Evolutionary conservation across 495 filamentous ascomycete genomes (phyloP).

Genomic region (Podospora pseudoanserina): DNA sequence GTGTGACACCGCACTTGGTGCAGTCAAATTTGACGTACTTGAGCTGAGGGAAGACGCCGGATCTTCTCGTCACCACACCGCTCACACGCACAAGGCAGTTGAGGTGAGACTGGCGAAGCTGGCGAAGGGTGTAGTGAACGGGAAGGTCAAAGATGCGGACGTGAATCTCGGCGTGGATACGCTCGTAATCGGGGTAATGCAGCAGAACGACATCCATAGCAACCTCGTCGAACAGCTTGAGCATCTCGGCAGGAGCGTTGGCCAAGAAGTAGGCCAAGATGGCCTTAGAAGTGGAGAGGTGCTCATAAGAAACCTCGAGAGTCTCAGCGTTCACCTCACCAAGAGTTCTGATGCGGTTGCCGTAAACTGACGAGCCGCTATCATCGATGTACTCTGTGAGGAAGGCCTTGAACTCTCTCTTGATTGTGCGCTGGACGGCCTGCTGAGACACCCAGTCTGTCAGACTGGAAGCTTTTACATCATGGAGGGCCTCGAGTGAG

Average conservation of each 20-base stretch:
- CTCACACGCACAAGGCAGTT: slow-evolving; percentile 94
- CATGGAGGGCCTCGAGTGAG: slow-evolving; percentile 82
- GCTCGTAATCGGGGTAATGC: slow-evolving; percentile 95
- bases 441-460: slow-evolving; percentile 93
- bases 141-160: slow-evolving; percentile 95
- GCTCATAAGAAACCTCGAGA: slow-evolving; percentile 92
- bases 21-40: slow-evolving; percentile 99
- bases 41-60: slow-evolving; percentile 96
- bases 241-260: slow-evolving; percentile 87
- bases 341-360: slow-evolving; percentile 83
- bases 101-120: slow-evolving; percentile 92
- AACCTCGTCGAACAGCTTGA: slow-evolving; percentile 95
- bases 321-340: slow-evolving; percentile 96
- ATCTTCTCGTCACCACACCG: slow-evolving; percentile 92
- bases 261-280: slow-evolving; percentile 96
- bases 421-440: slow-evolving; percentile 87
- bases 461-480: slow-evolving; percentile 88
- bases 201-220: slow-evolving; percentile 93
- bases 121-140: slow-evolving; percentile 92
- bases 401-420: slow-evolving; percentile 95
- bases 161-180: slow-evolving; percentile 97
- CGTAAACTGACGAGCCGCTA: slow-evolving; percentile 84
- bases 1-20: slow-evolving; percentile 82
- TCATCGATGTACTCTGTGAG: slow-evolving; percentile 92
- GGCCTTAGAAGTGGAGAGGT: slow-evolving; percentile 85